Evolutionary conservation across 148 eudicot species (phyloP).

Genomic region (Camellia granthamiana): DNA sequence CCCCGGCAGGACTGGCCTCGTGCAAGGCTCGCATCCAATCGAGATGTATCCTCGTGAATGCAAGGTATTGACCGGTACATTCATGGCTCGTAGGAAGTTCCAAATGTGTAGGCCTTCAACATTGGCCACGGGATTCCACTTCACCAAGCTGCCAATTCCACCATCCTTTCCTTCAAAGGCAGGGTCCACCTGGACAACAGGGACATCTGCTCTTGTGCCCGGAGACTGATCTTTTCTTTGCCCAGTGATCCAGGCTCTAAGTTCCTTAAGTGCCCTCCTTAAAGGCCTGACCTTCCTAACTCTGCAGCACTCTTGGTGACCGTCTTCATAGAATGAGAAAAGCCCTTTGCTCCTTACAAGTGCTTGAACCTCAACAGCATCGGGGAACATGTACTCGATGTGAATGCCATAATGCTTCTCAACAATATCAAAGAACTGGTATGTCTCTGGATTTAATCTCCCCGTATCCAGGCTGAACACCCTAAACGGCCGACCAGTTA

Average conservation of each 20-base stretch:
- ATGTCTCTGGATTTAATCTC: constrained; percentile 16
- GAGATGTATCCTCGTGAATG: constrained; percentile 14
- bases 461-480: constrained; percentile 24
- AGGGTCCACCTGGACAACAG: constrained; percentile 18
- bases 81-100: constrained; percentile 19
- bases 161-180: constrained; percentile 15
- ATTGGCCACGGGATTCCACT: constrained; percentile 23
- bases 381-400: constrained; percentile 16
- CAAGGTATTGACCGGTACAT: constrained; percentile 17
- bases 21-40: constrained; percentile 21
- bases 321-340: constrained; percentile 17
- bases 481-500: constrained; percentile 16
- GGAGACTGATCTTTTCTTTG: constrained; percentile 24
- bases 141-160: constrained; percentile 14
- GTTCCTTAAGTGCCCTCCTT: constrained; percentile 9
- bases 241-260: constrained; percentile 21
- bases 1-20: constrained; percentile 16
- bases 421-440: constrained; percentile 8
- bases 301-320: constrained; percentile 22
- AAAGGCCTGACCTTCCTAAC: constrained; percentile 19
- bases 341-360: constrained; percentile 14
- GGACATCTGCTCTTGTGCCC: constrained; percentile 16
- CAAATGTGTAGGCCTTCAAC: constrained; percentile 10
- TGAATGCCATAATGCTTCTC: constrained; percentile 14
- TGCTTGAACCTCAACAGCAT: constrained; percentile 14